Base-by-base conservation (phyloP, 768 basidiomycete species). In the Lenzites betulinus region DNA sequence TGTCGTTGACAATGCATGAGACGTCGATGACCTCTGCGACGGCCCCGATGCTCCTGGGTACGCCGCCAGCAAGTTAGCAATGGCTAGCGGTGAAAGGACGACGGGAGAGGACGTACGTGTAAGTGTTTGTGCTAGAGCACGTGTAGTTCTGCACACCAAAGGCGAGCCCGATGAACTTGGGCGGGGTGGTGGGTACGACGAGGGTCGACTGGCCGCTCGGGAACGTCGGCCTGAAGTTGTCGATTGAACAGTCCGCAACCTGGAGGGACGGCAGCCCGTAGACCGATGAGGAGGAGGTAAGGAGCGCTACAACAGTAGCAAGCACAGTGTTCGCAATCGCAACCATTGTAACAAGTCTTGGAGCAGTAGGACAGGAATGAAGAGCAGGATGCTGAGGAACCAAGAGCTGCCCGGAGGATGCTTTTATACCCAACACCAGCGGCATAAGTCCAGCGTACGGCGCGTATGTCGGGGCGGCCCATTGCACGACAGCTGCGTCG, bases 111-210 rank as follows among this genome's bases (percentile, higher is more conserved):
- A 63, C 80, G 62, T 56, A 85, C 83, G 76, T 75, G 67, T 75
- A 85, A 48, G 59, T 69, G 44, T 75, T 71, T 42, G 60, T 68
- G 38, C 60, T 54, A 12, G 64, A 68, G 66, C 84, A 85, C 30
- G 81, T 84, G 69, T 84, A 86, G 68, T 84, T 84, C 67, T 84
- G 83, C 16, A 76, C 76, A 25, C 83, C 80, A 50, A 82, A 68
- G 9, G 73, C 81, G 20, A 83, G 67, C 12, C 74, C 77, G 51
- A 84, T 76, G 67, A 74, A 81, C 11, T 71, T 57, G 9, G 69
- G 74, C 0, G 71, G 56, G 16, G 64, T 60, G 4, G 71, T 69
- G 4, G 81, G 81, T 18, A 68, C 67, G 3, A 74, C 66, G 48
- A 83, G 70, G 48, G 65, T 58, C 3, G 73, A 71, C 62, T 75